Evolutionary conservation across 257 asterid genomes (phyloP), one percentile per base, ranked within the genome.

Genomic region (Primulina eburnea): DNA sequence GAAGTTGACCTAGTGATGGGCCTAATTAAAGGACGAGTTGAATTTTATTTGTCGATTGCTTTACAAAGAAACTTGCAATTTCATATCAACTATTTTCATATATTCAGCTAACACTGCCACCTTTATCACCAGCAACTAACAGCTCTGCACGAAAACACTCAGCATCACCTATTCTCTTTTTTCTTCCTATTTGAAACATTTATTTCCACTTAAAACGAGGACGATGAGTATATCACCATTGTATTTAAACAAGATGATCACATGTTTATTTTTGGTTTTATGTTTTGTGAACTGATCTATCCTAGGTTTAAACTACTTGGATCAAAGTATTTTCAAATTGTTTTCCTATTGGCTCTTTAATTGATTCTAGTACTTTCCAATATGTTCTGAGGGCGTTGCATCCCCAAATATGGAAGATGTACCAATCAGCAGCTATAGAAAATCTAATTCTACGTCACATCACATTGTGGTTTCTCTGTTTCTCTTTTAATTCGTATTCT

Each of bases 401-500:
- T 38, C 4, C 14, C 14, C 10, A 35, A 8, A 6, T 35, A 4
- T 35, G 9, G 40, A 35, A 33, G 37, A 28, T 28, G 29, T 28
- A 28, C 30, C 2, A 2, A 2, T 28, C 30, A 28, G 30, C 30
- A 28, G 30, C 30, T 28, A 1, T 28, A 0, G 30, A 28, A 33
- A 35, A 35, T 35, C 40, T 35, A 35, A 35, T 8, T 7, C 9
- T 6, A 8, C 1, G n/a, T n/a, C n/a, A 4, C 53, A 43, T 43
- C 53, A 43, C 53, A 43, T 11, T 38, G 16, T 38, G 50, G 50
- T 76, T 56, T 73, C 11, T 18, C 24, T 10, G 21, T 60, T 58
- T 57, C 8, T 35, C 60, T 38, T 59, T 63, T 21, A 4, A 59
- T 47, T 76, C 59, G 37, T 64, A 62, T 68, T 71, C 68, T 59